Evolutionary conservation across 2,329 filamentous ascomycete genomes (phyloP).

Genomic region (Fusarium napiforme): DNA sequence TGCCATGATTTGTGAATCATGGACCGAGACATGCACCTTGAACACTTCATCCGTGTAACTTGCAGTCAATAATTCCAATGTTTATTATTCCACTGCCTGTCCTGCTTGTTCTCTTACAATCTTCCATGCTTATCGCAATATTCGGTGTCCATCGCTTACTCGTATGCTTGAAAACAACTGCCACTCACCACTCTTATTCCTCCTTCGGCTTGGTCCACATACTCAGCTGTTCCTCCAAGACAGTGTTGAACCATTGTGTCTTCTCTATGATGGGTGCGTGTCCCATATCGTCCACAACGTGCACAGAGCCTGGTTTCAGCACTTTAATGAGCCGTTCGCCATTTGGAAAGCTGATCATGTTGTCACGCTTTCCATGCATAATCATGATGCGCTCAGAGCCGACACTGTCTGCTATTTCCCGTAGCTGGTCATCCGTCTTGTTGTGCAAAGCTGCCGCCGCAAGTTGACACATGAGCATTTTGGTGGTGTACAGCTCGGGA

Average conservation of each 20-base stretch:
- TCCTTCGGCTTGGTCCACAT: constrained; percentile 60
- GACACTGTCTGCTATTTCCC: constrained; percentile 71
- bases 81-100: not conserved
- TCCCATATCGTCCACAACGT: constrained; percentile 76
- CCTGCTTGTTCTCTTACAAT: not conserved
- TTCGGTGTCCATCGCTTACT: not conserved
- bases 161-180: not conserved
- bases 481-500: constrained; percentile 67
- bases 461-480: constrained; percentile 80
- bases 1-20: constrained; percentile 2
- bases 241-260: constrained; percentile 72
- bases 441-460: constrained; percentile 83
- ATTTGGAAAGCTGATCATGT: constrained; percentile 81
- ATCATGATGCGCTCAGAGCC: constrained; percentile 80
- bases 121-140: not conserved
- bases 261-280: constrained; percentile 82
- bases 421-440: constrained; percentile 69
- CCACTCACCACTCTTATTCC: constrained; percentile 5
- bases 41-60: constrained; percentile 22
- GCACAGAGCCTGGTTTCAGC: constrained; percentile 68
- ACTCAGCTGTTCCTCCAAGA: constrained; percentile 68
- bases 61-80: not conserved
- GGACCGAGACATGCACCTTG: constrained; percentile 11
- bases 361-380: constrained; percentile 78
- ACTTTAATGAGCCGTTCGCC: constrained; percentile 74